phyloP scores from a whole-genome alignment of 306 rosid species.

The Prinsepia uniflora region DNA sequence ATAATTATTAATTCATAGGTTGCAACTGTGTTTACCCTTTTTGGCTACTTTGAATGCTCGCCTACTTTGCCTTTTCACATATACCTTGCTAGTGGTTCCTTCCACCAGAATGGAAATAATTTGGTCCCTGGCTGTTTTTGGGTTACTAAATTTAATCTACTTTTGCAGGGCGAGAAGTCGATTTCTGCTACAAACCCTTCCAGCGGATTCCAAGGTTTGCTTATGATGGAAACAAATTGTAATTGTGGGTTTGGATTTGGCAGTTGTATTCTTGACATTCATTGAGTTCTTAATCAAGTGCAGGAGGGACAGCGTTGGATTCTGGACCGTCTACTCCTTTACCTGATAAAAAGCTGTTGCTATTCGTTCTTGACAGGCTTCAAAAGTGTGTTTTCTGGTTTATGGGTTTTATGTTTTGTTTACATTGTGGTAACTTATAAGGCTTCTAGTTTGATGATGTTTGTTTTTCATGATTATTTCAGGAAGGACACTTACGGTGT shows the following conservation, averaged over 20 bases:
- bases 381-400: conserved; percentile 49
- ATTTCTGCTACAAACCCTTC: conserved; percentile 39
- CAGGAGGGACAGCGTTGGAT: conserved; percentile 43
- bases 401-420: conserved; percentile 26
- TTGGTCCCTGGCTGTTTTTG: conserved; percentile 9
- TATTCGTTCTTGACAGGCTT: conserved; percentile 62
- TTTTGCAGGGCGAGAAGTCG: conserved; percentile 50
- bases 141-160: conserved; percentile 18
- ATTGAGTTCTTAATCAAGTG: conserved; percentile 21
- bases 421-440: conserved; percentile 29
- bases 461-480: conserved; percentile 22
- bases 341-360: conserved; percentile 57
- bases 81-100: conserved; percentile 33
- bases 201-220: conserved; percentile 41
- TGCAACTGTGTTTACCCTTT: conserved; percentile 38
- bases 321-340: conserved; percentile 57
- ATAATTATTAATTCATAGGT: conserved; percentile 32
- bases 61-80: conserved; percentile 36
- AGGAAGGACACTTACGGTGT: conserved; percentile 72
- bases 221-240: conserved; percentile 3
- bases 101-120: conserved; percentile 28
- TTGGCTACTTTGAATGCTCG: conserved; percentile 39
- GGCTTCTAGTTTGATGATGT: conserved; percentile 23
- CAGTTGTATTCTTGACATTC: background rate
- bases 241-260: background rate